Percentiles rank a stretch among this genome's conserved stretches.
Evolutionary conservation across 192 early-diverging fungal genomes (phyloP).

Genomic region (Entrophospora sp.): DNA sequence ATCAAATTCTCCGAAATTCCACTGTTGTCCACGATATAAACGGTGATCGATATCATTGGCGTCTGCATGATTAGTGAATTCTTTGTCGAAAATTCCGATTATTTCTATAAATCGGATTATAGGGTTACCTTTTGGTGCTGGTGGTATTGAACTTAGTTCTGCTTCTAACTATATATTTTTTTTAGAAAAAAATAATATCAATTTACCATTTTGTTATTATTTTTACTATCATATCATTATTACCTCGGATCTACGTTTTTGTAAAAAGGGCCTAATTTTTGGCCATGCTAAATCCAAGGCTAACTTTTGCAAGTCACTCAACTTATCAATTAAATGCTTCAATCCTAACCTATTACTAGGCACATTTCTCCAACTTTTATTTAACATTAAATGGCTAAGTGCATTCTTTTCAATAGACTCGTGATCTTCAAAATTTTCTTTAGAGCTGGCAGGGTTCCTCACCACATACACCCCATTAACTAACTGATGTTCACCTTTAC

Average conservation of each 20-base stretch:
- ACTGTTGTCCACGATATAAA: not conserved
- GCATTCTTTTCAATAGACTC: too few species aligned
- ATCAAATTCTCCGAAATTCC: not conserved
- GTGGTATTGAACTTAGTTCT: not conserved
- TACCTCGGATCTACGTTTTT: not conserved
- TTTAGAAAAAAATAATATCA: too few species aligned
- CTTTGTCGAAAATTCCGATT: not conserved
- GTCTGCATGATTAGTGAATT: not conserved
- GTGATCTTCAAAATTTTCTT: too few species aligned
- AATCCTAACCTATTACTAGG: not conserved
- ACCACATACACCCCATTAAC: not conserved
- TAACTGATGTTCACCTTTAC: not conserved
- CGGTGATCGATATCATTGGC: not conserved
- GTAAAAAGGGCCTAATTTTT: not conserved
- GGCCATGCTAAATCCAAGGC: not conserved
- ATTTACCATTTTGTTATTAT: too few species aligned
- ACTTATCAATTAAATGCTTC: not conserved
- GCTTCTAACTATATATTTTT: too few species aligned
- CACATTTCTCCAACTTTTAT: not conserved
- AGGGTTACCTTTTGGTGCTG: not conserved
- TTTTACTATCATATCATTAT: too few species aligned
- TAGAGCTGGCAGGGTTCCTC: not conserved
- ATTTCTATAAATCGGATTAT: not conserved
- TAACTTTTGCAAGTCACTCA: not conserved
- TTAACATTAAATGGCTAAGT: too few species aligned